Base-by-base conservation (phyloP, 495 filamentous ascomycete genomes). In the Astrocystis sublimbata region DNA sequence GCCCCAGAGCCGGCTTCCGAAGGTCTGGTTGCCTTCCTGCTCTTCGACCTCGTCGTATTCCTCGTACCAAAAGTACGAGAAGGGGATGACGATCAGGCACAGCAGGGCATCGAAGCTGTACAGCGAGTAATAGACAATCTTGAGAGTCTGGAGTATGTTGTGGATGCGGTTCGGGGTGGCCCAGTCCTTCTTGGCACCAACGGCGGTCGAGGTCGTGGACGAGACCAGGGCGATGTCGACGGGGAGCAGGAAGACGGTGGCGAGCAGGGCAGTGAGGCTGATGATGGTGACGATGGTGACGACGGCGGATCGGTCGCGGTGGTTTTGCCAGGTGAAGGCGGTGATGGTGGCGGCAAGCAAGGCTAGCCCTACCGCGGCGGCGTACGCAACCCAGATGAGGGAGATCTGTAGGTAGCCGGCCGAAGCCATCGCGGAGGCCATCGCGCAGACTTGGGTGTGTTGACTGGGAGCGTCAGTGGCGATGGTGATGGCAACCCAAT, bases 51-150 rank as follows among this genome's bases (percentile, higher is more conserved):
- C 89, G 67, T 93, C 90, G 68, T 96, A 94, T 75, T 98, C 96
- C 76, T 99, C 94, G 64, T 96, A 96, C 86, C 88, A 97, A 76
- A 99, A 99, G 76, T 98, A 99, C 12, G 92, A 88, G 71, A 99
- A 99, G 1, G 94, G 94, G 19, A 97, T 87, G 19, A 96, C 85
- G 35, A 98, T 69, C 38, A 99, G 81, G 71, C 96, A 98, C 13
- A 99, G 87, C 2, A 96, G 72, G 1, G 93, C 93, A 75, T 99
- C 96, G 61, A 96, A 74, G 31, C 89, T 93, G 75, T 98, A 99
- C 1, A 98, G 81, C 0, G 85, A 81, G 75, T 98, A 99, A 75
- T 98, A 99, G 52, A 97, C 87, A 60, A 94, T 85, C 68, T 90
- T 90, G 42, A 99, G 79, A 1, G 90, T 90, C 31, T 85, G 80